Evolutionary conservation across 2,329 filamentous ascomycete genomes (phyloP).

Genomic region (Alternaria sp.): DNA sequence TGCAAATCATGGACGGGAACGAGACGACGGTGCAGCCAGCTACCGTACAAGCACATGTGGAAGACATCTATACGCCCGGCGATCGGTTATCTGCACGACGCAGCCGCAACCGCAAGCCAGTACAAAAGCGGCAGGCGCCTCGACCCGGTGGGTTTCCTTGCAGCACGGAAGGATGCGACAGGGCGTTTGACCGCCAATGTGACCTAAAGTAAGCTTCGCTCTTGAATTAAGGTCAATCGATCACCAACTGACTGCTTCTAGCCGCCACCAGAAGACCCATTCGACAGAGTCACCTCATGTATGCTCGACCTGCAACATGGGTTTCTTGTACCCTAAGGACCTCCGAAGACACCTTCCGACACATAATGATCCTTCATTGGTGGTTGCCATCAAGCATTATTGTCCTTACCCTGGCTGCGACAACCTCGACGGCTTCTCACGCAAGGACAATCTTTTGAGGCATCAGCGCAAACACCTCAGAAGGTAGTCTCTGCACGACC

Average conservation of each 20-base stretch:
- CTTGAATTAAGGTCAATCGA: neutral
- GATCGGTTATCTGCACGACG: conserved; percentile 28
- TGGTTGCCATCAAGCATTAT: conserved; percentile 20
- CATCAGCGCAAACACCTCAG: conserved; percentile 43
- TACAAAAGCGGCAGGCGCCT: conserved; percentile 37
- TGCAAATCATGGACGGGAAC: conserved; percentile 32
- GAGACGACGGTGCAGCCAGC: conserved; percentile 37
- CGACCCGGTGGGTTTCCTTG: conserved; percentile 40
- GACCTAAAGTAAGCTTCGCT: conserved; percentile 45
- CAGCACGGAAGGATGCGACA: conserved; percentile 30
- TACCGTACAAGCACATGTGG: conserved; percentile 40
- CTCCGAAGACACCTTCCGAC: conserved; percentile 40
- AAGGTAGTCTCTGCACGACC: conserved; percentile 9
- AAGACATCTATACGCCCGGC: conserved; percentile 42
- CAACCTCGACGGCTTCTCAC: conserved; percentile 44
- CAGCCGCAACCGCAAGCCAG: conserved; percentile 8
- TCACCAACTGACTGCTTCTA: conserved; percentile 23
- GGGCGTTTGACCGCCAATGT: conserved; percentile 43
- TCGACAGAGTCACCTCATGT: conserved; percentile 43
- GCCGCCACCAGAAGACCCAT: conserved; percentile 48
- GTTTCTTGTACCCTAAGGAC: conserved; percentile 50
- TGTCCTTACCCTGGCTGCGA: conserved; percentile 40
- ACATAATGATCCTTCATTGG: conserved; percentile 31
- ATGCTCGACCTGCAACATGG: conserved; percentile 40
- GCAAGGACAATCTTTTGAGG: conserved; percentile 47